Evolutionary conservation across 148 eudicot species (phyloP), one percentile per base, ranked within the genome.

Genomic region (Rhododendron molle): DNA sequence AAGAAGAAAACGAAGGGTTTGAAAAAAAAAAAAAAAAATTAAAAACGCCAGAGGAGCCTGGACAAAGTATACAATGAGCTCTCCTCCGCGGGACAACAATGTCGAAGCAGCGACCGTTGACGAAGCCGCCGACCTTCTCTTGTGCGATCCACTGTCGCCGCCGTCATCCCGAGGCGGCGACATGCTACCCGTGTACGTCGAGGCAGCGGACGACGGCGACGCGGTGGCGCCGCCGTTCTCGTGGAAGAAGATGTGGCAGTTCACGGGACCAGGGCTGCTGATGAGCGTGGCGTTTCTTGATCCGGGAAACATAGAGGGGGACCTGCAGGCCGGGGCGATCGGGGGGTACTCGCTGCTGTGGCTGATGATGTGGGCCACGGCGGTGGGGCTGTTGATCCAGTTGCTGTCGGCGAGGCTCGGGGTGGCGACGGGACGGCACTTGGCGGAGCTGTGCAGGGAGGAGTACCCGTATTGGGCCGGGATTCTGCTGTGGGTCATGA

Each of bases 231-330:
- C 89, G 1, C 90, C 91, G 0, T 92, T 92, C 73, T 90, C 93
- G 8, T 92, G 88, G 85, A 78, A 62, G 67, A 92, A 89, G 81
- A 85, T 92, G 36, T 92, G 93, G 93, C 18, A 86, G 28, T 92
- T 92, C 78, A 86, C 92, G 12, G 93, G 93, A 0, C 93, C 93
- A 5, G 93, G 93, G 3, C 86, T 92, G 21, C 34, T 92, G 26
- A 92, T 92, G 93, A 90, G 93, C 86, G 85, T 90, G 16, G 93
- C 90, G 1, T 92, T 92, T 56, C 34, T 92, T 23, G 92, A 92
- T 88, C 93, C 93, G 10, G 93, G 93, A 1, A 91, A 91, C 83
- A 26, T 91, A 1, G 93, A 91, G 56, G 93, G 92, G 2, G 92
- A 91, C 83, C 76, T 90, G 26, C 93, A 91, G 78, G 87, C 93